phyloP scores from a whole-genome alignment of 1,139 yeast genomes.

The Candida glucosophila region DNA sequence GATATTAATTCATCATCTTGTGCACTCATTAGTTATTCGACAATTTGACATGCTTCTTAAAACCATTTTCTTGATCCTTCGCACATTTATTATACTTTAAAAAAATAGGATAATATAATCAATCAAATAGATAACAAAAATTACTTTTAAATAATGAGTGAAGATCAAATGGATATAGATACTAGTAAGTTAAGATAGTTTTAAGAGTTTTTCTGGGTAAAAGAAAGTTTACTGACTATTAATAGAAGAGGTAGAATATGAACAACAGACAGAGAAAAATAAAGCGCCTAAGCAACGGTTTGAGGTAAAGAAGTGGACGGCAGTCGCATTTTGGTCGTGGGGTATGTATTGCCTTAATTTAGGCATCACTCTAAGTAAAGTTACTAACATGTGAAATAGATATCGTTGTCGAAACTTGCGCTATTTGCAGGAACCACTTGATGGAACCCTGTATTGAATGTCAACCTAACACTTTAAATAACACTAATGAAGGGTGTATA shows the following conservation, averaged over 20 bases:
- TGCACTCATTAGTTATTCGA: too few species aligned
- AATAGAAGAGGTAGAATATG: conserved; percentile 2
- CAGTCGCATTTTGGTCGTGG: conserved; percentile 99
- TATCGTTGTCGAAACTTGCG: conserved; percentile 92
- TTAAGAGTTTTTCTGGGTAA: not conserved
- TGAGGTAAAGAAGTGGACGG: conserved; percentile 74
- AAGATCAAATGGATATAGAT: conserved; percentile 24
- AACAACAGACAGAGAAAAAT: conserved; percentile 3
- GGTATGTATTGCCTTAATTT: conserved; percentile 36
- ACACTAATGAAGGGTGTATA: conserved; percentile 73
- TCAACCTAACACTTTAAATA: conserved; percentile 68
- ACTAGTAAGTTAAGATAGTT: conserved; percentile 15
- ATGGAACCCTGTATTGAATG: conserved; percentile 99
- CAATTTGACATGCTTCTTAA: too few species aligned
- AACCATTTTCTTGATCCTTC: too few species aligned
- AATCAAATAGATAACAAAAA: too few species aligned
- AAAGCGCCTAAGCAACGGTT: conserved; percentile 25
- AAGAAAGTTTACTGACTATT: too few species aligned
- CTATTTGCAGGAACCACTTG: conserved; percentile 94
- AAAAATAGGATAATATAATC: too few species aligned
- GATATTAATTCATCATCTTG: conserved; percentile 36
- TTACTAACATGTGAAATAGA: conserved; percentile 33
- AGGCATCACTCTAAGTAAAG: not conserved
- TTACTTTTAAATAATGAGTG: too few species aligned
- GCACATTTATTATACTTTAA: too few species aligned